Evolutionary conservation across 2,329 filamentous ascomycete genomes (phyloP), one percentile per base, ranked within the genome.

Genomic region (Aspergillus fumigatiaffinis): DNA sequence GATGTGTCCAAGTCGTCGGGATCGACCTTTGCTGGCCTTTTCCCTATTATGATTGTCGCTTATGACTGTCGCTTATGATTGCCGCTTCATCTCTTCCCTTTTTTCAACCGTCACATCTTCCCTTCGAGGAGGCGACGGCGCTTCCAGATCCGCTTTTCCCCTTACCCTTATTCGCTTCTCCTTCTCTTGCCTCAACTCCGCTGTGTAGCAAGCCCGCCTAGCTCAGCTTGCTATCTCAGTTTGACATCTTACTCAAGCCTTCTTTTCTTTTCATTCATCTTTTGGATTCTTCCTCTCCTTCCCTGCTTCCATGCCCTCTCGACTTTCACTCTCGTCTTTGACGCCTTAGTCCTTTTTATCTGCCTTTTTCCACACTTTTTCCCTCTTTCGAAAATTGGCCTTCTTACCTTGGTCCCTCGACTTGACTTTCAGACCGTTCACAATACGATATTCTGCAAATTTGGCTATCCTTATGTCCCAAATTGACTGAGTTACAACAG

Each of bases 401-500:
- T 21, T 21, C 48, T 50, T 32, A n/a, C 26, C 47, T 50, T 52
- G 50, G 21, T 42, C 42, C 25, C 50, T 54, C 38, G 52, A 25
- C 25, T 35, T 54, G 50, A 20, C 50, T 49, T 55, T 55, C 42
- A 44, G 53, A 38, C 50, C 54, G 17, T 52, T 48, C 25, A 54
- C 58, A 60, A 38, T 3, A 38, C 32, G 32, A 38, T 17, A 38
- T n/a, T 7, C 32, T 17, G 32, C 32, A 14, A 38, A 38, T 17
- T 7, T 17, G 14, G 32, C 61, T 20, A 21, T 46, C 44, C 44
- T 58, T 63, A 64, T 65, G 64, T 65, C 55, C 58, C 54, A 54
- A 59, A 50, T 60, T 61, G 53, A 65, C 63, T 63, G 54, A 69
- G 57, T 35, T 28, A 54, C 60, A 53, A 48, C 56, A 73, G 71